Conservation (phyloP, 1,139 yeast genomes). For the Kluyveromyces sp. region DNA sequence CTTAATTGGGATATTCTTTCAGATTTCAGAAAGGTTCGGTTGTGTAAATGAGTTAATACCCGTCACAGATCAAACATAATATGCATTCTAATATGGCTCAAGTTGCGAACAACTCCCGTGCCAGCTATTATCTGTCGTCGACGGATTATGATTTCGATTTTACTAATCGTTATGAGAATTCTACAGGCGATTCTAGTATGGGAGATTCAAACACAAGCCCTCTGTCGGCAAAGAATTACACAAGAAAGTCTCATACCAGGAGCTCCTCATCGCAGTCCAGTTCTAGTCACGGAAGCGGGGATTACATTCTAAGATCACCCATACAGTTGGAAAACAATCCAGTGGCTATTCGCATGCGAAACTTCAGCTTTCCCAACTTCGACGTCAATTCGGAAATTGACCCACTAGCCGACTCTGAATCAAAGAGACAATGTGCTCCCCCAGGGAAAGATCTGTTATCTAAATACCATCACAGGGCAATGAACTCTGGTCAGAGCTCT, state of each 20-base stretch:
- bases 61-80: too few species aligned
- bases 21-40: too few species aligned
- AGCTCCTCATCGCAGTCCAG: not conserved
- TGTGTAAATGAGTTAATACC: too few species aligned
- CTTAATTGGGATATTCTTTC: too few species aligned
- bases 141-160: too few species aligned
- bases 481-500: too few species aligned
- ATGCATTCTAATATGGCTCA: too few species aligned
- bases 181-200: not conserved
- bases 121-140: too few species aligned
- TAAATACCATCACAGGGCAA: too few species aligned
- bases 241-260: not conserved
- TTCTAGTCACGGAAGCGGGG: not conserved
- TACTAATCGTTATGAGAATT: too few species aligned
- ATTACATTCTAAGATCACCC: not conserved
- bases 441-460: too few species aligned
- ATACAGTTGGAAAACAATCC: not conserved
- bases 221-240: not conserved
- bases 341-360: slow-evolving; percentile 7
- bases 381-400: not conserved
- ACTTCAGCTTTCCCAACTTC: slow-evolving; percentile 7
- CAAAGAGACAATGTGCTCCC: not conserved
- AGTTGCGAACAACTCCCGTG: too few species aligned
- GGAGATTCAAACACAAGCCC: not conserved
- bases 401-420: not conserved